These are phyloP conservation scores for Candida quercuum DNA, from an alignment of 805 yeast species.

Conservation along the genomic window DNA sequence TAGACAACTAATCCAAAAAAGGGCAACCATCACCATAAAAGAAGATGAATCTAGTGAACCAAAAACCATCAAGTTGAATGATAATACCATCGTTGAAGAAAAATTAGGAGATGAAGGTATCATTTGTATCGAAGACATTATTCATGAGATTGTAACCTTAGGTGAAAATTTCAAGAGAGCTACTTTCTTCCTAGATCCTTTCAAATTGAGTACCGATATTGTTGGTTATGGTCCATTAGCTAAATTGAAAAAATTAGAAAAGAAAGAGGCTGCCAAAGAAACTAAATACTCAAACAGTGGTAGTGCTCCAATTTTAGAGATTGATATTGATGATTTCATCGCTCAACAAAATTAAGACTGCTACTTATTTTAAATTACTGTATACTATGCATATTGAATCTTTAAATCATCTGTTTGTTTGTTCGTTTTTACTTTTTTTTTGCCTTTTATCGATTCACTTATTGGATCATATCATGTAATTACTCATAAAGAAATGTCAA, in stretches of 20 bases:
- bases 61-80: constrained; percentile 52
- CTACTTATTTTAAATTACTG: background rate
- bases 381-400: background rate
- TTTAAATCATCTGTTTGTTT: background rate
- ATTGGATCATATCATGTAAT: no score
- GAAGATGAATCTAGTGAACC: constrained; percentile 27
- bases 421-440: background rate
- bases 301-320: constrained; percentile 59
- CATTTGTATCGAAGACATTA: constrained; percentile 76
- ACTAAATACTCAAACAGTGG: constrained; percentile 51
- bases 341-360: constrained; percentile 54
- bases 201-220: constrained; percentile 62
- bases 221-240: constrained; percentile 72
- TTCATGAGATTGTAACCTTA: constrained; percentile 60
- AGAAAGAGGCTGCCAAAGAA: constrained; percentile 43
- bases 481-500: no score
- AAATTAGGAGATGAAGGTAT: constrained; percentile 62
- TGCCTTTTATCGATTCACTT: no score
- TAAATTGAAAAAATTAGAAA: constrained; percentile 58
- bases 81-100: constrained; percentile 72
- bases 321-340: constrained; percentile 67
- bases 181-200: constrained; percentile 62
- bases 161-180: constrained; percentile 62
- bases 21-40: constrained; percentile 49
- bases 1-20: constrained; percentile 69